Evolutionary conservation across 164 flowering plant species (phyloP).

Genomic region (Annona cherimola): DNA sequence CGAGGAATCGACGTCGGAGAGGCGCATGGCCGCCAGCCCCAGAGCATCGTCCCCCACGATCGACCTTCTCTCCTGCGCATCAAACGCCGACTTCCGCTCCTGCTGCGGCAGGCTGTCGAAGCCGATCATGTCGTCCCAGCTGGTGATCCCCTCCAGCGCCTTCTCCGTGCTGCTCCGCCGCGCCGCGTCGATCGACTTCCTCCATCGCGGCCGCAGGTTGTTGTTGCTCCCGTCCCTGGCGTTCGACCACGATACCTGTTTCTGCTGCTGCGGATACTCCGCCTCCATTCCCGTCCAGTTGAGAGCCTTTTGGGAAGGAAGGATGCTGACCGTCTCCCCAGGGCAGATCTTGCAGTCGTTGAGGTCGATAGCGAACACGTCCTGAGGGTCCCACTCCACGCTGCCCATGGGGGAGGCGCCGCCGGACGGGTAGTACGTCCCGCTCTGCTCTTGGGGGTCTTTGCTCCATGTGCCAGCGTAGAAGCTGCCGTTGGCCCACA

Average conservation of each 20-base stretch:
- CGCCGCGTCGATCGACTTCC: constrained; percentile 57
- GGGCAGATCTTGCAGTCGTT: constrained; percentile 48
- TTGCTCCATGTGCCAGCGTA: constrained; percentile 71
- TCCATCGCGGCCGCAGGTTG: constrained; percentile 33
- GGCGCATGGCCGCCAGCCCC: constrained; percentile 23
- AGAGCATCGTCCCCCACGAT: constrained; percentile 16
- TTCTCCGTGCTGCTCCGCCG: constrained; percentile 34
- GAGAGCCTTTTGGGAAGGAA: constrained; percentile 69
- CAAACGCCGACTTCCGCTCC: constrained; percentile 16
- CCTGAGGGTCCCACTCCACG: constrained; percentile 68
- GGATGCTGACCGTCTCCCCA: constrained; percentile 52
- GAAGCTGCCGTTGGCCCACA: constrained; percentile 62
- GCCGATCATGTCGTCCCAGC: constrained; percentile 31
- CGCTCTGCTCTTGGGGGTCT: constrained; percentile 50
- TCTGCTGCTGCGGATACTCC: constrained; percentile 26
- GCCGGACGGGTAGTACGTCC: constrained; percentile 56
- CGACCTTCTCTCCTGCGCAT: constrained; percentile 13
- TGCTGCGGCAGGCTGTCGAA: background rate
- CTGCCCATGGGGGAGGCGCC: constrained; percentile 18
- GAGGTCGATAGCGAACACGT: constrained; percentile 43
- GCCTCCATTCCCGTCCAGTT: constrained; percentile 21
- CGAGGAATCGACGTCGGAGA: constrained; percentile 18
- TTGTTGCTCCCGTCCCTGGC: constrained; percentile 29
- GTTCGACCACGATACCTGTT: constrained; percentile 22
- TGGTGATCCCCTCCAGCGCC: constrained; percentile 31